Conservation (phyloP, 176 grass and related monocot species). For the Echinochloa phyllopogon region DNA sequence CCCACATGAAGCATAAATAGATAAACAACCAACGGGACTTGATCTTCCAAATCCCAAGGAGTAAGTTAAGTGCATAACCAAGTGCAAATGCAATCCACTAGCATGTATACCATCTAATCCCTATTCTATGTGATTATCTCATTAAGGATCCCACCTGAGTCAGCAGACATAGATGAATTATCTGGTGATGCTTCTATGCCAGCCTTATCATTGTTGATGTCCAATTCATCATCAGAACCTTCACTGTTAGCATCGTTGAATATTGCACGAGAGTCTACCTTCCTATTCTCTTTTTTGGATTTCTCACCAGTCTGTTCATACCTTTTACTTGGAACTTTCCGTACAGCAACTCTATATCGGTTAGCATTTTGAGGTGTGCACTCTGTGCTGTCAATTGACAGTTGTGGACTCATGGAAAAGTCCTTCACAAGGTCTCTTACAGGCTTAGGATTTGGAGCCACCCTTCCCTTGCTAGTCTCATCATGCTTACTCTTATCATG, state of each 20-base stretch:
- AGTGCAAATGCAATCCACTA: conserved; percentile 26
- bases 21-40: neutral
- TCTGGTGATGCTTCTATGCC: conserved; percentile 35
- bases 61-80: conserved; percentile 22
- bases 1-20: conserved; percentile 6
- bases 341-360: conserved; percentile 55
- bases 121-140: conserved; percentile 41
- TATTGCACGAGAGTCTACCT: conserved; percentile 38
- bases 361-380: conserved; percentile 45
- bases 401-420: conserved; percentile 40
- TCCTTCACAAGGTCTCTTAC: conserved; percentile 43
- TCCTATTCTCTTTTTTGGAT: conserved; percentile 40
- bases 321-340: conserved; percentile 65
- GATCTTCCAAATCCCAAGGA: neutral
- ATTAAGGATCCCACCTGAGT: conserved; percentile 57
- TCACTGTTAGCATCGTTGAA: conserved; percentile 49
- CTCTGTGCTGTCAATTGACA: conserved; percentile 68
- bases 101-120: conserved; percentile 26
- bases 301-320: conserved; percentile 35
- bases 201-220: conserved; percentile 37
- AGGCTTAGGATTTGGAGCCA: conserved; percentile 29
- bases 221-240: conserved; percentile 58
- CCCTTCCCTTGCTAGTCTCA: conserved; percentile 20
- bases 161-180: conserved; percentile 53
- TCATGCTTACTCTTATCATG: conserved; percentile 39